Conservation (phyloP, 1,139 yeast genomes). For the Sugiyamaella paludigena region DNA sequence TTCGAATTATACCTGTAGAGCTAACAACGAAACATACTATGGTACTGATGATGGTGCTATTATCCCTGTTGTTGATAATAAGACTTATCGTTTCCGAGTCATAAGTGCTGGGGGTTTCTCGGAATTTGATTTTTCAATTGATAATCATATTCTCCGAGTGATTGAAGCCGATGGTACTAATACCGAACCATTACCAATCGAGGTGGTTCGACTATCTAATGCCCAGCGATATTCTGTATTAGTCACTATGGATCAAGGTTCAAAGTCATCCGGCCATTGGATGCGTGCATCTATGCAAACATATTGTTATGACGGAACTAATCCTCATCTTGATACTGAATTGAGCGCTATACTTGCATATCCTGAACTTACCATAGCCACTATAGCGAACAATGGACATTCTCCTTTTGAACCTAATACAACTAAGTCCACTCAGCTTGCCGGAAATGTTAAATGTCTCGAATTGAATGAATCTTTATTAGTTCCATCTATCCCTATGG, state of each 20-base stretch:
- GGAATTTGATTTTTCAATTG: conserved; percentile 32
- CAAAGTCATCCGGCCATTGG: conserved; percentile 30
- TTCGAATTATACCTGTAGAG: conserved; percentile 17
- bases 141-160: conserved; percentile 50
- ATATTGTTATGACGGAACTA: conserved; percentile 40
- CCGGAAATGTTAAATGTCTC: conserved; percentile 38
- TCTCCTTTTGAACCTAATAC: conserved; percentile 21
- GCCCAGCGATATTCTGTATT: conserved; percentile 74
- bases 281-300: conserved; percentile 41
- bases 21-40: neutral
- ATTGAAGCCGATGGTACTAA: conserved; percentile 71
- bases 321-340: conserved; percentile 39
- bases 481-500: conserved; percentile 31
- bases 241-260: conserved; percentile 32
- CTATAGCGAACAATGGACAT: conserved; percentile 16
- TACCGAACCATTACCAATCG: conserved; percentile 57
- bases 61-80: conserved; percentile 19
- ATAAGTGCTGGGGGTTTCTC: conserved; percentile 35
- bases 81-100: conserved; percentile 29
- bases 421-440: conserved; percentile 29
- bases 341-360: conserved; percentile 38
- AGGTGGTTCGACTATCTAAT: conserved; percentile 58
- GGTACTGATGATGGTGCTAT: conserved; percentile 20
- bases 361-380: conserved; percentile 21
- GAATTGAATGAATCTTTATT: conserved; percentile 37